These are phyloP conservation scores for Crithidia sp. DNA, from an alignment of 208 protist genomes.

Conservation along the genomic window DNA sequence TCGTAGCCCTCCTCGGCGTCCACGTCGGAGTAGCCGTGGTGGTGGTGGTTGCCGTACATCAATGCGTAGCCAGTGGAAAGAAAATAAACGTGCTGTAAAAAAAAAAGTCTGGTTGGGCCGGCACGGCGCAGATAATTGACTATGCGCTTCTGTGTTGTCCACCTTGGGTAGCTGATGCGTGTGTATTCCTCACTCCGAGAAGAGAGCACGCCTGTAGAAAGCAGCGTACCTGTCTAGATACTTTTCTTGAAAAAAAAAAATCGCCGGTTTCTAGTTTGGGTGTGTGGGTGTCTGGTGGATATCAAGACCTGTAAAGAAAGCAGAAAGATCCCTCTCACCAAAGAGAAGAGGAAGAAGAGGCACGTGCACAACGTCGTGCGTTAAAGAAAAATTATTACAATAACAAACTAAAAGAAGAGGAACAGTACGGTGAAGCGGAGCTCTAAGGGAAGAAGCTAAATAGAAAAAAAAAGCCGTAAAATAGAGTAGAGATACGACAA, in stretches of 20 bases:
- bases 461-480: neutral
- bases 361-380: neutral
- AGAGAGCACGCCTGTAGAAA: too few relatives aligned
- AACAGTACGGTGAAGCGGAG: neutral
- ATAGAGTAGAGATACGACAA: too few relatives aligned
- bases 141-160: too few relatives aligned
- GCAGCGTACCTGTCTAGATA: too few relatives aligned
- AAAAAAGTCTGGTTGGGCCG: neutral
- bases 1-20: constrained; percentile 3
- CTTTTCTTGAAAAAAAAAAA: too few relatives aligned
- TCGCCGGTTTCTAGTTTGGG: too few relatives aligned
- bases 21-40: constrained; percentile 14
- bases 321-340: neutral
- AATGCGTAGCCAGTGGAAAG: neutral
- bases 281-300: too few relatives aligned
- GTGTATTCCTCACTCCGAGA: too few relatives aligned
- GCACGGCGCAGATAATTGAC: too few relatives aligned
- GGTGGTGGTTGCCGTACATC: neutral
- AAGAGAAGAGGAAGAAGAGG: neutral
- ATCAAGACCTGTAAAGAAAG: neutral
- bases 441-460: neutral
- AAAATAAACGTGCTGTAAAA: neutral
- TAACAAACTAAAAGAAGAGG: neutral
- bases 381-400: too few relatives aligned
- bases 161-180: too few relatives aligned